phyloP scores from a whole-genome alignment of 1,284 basidiomycete genomes.

The Fereydounia khargensis region DNA sequence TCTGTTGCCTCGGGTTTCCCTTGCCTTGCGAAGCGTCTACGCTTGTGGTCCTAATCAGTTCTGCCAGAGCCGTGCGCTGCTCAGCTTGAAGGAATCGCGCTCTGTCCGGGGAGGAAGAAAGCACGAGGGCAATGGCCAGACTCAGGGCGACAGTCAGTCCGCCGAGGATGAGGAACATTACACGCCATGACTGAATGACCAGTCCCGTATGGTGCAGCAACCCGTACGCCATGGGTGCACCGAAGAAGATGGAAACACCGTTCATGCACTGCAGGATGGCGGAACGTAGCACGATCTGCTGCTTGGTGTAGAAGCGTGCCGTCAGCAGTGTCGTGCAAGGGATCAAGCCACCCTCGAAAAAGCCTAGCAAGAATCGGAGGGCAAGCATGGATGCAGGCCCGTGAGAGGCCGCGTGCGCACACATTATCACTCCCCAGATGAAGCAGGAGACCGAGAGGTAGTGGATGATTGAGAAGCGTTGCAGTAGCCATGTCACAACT shows the following conservation, averaged over 20 bases:
- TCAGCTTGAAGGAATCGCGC: slow-evolving; percentile 58
- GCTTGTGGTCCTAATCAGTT: too few relatives aligned
- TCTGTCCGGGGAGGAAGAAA: slow-evolving; percentile 39
- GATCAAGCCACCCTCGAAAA: slow-evolving; percentile 43
- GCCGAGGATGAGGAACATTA: slow-evolving; percentile 49
- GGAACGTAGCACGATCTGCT: slow-evolving; percentile 36
- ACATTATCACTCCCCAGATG: slow-evolving; percentile 59
- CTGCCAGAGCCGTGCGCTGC: too few relatives aligned
- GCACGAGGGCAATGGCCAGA: slow-evolving; percentile 25
- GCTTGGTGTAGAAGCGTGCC: slow-evolving; percentile 39
- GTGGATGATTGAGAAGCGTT: too few relatives aligned
- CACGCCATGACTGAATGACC: slow-evolving; percentile 36
- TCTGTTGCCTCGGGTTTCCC: too few relatives aligned
- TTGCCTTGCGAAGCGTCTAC: too few relatives aligned
- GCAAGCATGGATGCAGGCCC: slow-evolving; percentile 43
- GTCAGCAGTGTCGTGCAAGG: slow-evolving; percentile 44
- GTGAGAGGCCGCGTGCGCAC: slow-evolving; percentile 41
- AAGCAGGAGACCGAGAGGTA: slow-evolving; percentile 33
- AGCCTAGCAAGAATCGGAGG: slow-evolving; percentile 51
- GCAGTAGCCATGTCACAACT: too few relatives aligned
- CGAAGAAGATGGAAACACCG: slow-evolving; percentile 48
- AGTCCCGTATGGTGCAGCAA: slow-evolving; percentile 26
- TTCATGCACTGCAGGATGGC: slow-evolving; percentile 46
- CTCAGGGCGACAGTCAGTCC: slow-evolving; percentile 37
- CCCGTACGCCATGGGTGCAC: slow-evolving; percentile 41